Percentiles rank a stretch among this genome's conserved stretches.
These are phyloP conservation scores for Exophiala xenobiotica DNA, from an alignment of 2,329 filamentous ascomycete species.

Conservation along the genomic window DNA sequence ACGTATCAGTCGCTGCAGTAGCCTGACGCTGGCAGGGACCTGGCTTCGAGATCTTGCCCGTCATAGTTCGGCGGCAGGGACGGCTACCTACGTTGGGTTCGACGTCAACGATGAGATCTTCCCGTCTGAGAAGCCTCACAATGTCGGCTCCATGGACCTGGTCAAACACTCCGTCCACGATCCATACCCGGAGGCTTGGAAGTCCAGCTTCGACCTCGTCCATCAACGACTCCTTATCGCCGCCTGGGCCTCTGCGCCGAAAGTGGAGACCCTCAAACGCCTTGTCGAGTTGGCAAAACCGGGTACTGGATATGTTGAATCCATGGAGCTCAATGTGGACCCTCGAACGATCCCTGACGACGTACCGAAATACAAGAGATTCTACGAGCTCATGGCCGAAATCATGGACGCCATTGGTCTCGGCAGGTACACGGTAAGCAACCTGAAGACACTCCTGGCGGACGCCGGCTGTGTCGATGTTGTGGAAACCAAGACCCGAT, in stretches of 20 bases:
- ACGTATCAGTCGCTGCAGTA: neutral
- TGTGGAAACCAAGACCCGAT: neutral
- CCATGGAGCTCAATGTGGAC: neutral
- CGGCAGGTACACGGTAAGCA: neutral
- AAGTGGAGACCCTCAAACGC: neutral
- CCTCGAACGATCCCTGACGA: neutral
- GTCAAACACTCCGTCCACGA: neutral
- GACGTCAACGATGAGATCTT: neutral
- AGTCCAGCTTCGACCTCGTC: neutral
- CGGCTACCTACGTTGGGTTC: neutral
- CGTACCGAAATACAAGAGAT: neutral
- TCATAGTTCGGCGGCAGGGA: neutral
- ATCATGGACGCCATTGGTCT: neutral
- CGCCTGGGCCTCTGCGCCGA: neutral
- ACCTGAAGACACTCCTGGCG: neutral
- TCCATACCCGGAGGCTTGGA: neutral
- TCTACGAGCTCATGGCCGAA: neutral
- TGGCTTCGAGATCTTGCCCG: neutral
- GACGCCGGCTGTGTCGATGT: neutral
- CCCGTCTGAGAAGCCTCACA: neutral
- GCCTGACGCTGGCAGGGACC: neutral
- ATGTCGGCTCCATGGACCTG: neutral
- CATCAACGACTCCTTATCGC: neutral
- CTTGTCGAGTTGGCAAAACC: neutral
- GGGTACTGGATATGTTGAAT: neutral